Evolutionary conservation across 495 filamentous ascomycete species (phyloP).

Genomic region (Venustampulla echinocandica): DNA sequence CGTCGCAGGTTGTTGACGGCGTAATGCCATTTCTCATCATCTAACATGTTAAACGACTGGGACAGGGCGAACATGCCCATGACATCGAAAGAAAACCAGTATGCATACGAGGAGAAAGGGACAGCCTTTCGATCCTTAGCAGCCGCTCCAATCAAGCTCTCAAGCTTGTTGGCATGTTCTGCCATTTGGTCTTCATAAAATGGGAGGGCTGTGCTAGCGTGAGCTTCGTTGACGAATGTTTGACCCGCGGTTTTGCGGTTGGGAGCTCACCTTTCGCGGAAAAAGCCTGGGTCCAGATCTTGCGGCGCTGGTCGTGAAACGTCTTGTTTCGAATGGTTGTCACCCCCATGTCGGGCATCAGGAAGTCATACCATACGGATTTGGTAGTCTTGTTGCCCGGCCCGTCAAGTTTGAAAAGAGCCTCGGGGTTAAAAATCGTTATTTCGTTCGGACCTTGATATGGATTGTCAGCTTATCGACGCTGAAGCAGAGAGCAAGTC

Average conservation of each 20-base stretch:
- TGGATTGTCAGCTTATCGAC: background rate
- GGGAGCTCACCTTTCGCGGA: background rate
- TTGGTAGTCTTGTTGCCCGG: background rate
- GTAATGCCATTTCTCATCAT: background rate
- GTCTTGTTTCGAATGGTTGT: background rate
- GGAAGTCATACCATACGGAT: background rate
- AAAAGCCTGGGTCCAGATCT: background rate
- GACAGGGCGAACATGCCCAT: background rate
- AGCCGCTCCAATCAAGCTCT: background rate
- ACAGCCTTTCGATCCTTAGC: background rate
- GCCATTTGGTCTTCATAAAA: background rate
- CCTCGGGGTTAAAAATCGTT: background rate
- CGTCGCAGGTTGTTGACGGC: background rate
- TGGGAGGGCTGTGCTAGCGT: background rate
- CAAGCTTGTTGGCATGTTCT: background rate
- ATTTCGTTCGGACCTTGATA: background rate
- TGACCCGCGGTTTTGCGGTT: background rate
- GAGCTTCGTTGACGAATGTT: background rate
- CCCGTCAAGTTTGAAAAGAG: background rate
- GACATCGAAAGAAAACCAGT: background rate
- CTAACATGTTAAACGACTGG: background rate
- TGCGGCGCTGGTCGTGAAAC: background rate
- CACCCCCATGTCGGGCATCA: background rate
- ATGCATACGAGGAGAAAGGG: background rate
- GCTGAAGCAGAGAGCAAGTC: background rate